A percentile compares a stretch with the other conserved stretches of the same genome.
Conservation (phyloP, 2,329 filamentous ascomycete species). For the Fusarium sterilihyphosum region DNA sequence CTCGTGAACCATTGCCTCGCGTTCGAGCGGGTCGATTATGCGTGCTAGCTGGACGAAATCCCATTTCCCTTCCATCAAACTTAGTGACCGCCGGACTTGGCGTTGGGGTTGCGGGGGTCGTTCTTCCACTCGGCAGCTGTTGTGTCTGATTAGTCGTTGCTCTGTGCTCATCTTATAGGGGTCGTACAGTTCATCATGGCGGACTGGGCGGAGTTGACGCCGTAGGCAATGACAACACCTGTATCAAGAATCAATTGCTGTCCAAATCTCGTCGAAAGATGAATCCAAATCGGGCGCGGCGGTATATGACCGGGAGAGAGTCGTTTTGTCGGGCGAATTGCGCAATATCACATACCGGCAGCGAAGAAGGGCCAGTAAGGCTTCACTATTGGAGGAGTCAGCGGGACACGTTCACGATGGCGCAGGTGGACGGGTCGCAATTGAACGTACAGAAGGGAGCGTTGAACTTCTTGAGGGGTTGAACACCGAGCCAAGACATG, state of each 20-base stretch:
- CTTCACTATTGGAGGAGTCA: constrained; percentile 69
- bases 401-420: constrained; percentile 39
- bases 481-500: constrained; percentile 78
- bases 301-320: constrained; percentile 6
- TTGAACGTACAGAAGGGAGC: constrained; percentile 77
- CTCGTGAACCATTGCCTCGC: constrained; percentile 35
- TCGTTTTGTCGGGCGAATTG: constrained; percentile 20
- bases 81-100: constrained; percentile 61
- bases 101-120: constrained; percentile 87
- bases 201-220: constrained; percentile 85
- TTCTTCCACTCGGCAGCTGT: constrained; percentile 95
- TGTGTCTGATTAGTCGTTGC: constrained; percentile 41
- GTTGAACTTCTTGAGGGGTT: constrained; percentile 80
- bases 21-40: constrained; percentile 43
- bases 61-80: constrained; percentile 30
- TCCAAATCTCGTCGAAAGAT: constrained; percentile 27
- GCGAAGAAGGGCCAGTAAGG: constrained; percentile 94
- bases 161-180: constrained; percentile 3
- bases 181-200: constrained; percentile 78
- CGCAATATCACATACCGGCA: constrained; percentile 76
- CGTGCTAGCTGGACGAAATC: constrained; percentile 37
- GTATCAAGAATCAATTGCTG: constrained; percentile 41
- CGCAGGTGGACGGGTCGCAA: constrained; percentile 40
- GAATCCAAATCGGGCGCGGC: constrained; percentile 32
- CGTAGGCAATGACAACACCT: constrained; percentile 91